Conservation (phyloP, 1,284 basidiomycete genomes). For the Marasmius fiardii region DNA sequence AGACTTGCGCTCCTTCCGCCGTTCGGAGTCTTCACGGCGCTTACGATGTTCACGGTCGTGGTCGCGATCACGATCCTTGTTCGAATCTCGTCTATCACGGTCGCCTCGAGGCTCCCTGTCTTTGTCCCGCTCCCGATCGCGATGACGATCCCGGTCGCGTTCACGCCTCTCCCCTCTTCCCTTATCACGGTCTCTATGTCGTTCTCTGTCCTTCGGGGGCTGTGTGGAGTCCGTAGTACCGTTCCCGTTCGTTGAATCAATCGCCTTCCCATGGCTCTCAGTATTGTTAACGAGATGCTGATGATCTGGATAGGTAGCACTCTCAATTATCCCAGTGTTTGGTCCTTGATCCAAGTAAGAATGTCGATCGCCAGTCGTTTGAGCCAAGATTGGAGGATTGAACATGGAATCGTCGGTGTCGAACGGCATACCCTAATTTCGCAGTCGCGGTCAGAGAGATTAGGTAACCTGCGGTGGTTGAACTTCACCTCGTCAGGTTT, state of each 20-base stretch:
- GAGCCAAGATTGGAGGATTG: conserved; percentile 46
- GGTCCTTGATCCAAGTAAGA: neutral
- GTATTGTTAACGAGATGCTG: neutral
- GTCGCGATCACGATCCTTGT: neutral
- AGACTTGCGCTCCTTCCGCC: conserved; percentile 12
- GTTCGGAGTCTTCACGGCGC: conserved; percentile 29
- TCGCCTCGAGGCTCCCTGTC: conserved; percentile 5
- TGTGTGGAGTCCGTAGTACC: neutral
- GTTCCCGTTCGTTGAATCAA: neutral
- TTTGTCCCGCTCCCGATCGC: neutral
- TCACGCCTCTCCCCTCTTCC: conserved; percentile 5
- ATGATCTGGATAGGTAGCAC: neutral
- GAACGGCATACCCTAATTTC: conserved; percentile 57
- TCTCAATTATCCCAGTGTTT: neutral
- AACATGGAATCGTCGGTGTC: conserved; percentile 76
- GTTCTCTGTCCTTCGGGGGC: neutral
- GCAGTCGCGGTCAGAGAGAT: neutral
- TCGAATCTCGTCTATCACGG: neutral
- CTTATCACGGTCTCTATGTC: neutral
- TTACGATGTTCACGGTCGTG: conserved; percentile 2
- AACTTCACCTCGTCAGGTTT: conserved; percentile 62
- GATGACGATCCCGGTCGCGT: conserved; percentile 1
- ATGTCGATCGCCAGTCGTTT: conserved; percentile 22
- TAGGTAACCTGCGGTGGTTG: neutral
- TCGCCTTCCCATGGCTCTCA: neutral